These are phyloP conservation scores for Penicillium egyptiacum DNA, from an alignment of 495 filamentous ascomycete species.

Conservation along the genomic window DNA sequence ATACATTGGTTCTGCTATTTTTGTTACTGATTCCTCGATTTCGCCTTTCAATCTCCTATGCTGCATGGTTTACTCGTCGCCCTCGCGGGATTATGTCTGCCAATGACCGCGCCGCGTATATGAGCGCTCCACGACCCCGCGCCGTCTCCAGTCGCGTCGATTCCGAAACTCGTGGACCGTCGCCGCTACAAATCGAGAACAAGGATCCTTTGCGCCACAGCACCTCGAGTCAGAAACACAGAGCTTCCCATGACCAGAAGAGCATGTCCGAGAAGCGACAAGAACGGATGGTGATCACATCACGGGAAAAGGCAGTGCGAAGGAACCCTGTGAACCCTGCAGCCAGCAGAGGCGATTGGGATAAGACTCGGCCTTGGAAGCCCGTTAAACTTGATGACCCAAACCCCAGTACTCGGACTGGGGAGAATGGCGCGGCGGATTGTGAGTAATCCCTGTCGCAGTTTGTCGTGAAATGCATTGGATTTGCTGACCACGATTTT, in stretches of 20 bases:
- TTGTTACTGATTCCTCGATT: neutral
- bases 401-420: conserved; percentile 40
- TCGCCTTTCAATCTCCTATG: conserved; percentile 6
- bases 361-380: conserved; percentile 45
- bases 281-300: conserved; percentile 56
- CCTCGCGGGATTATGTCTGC: conserved; percentile 44
- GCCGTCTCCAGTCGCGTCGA: conserved; percentile 48
- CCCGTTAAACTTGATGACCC: conserved; percentile 36
- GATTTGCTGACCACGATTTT: conserved; percentile 22
- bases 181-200: conserved; percentile 36
- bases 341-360: conserved; percentile 44
- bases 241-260: conserved; percentile 35
- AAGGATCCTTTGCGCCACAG: conserved; percentile 40
- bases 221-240: conserved; percentile 37
- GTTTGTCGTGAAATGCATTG: neutral
- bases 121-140: conserved; percentile 50
- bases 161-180: conserved; percentile 38
- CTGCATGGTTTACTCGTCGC: conserved; percentile 25
- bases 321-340: conserved; percentile 68
- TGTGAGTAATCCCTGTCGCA: conserved; percentile 30
- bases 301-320: conserved; percentile 61
- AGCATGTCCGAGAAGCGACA: conserved; percentile 38
- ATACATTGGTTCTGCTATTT: conserved; percentile 4
- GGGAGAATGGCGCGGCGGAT: conserved; percentile 39
- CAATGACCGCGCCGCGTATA: conserved; percentile 48